phyloP scores from a whole-genome alignment of 1,139 yeast species.

The Geotrichum reessii region DNA sequence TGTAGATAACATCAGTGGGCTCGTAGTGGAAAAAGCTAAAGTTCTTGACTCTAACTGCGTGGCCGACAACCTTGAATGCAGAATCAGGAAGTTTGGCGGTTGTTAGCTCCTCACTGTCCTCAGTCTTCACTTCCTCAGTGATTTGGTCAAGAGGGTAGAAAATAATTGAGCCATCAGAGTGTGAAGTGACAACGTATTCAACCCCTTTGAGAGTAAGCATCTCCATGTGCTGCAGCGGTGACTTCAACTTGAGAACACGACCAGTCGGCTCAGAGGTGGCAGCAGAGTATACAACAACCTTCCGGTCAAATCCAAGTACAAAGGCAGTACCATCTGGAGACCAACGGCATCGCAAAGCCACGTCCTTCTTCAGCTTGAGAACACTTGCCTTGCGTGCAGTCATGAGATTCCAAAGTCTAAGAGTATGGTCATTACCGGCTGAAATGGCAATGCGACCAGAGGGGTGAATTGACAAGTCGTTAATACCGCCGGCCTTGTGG shows the following conservation, averaged over 20 bases:
- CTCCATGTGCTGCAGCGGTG: conserved; percentile 67
- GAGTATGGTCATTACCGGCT: conserved; percentile 76
- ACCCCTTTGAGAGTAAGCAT: conserved; percentile 36
- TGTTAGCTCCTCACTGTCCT: conserved; percentile 32
- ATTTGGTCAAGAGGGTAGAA: conserved; percentile 44
- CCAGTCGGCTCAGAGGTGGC: conserved; percentile 54
- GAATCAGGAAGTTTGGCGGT: conserved; percentile 23
- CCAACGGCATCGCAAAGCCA: conserved; percentile 44
- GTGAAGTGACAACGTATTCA: conserved; percentile 62
- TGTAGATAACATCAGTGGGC: conserved; percentile 38
- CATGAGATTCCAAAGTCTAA: conserved; percentile 93
- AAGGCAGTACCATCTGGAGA: conserved; percentile 54
- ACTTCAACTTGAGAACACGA: conserved; percentile 43
- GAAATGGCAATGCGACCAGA: conserved; percentile 88
- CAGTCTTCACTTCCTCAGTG: conserved; percentile 18
- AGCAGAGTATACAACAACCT: conserved; percentile 61
- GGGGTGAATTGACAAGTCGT: conserved; percentile 85
- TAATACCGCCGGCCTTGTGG: conserved; percentile 56
- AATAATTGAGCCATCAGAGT: conserved; percentile 64
- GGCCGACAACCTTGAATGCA: conserved; percentile 61
- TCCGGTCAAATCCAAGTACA: conserved; percentile 66
- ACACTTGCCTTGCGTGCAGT: conserved; percentile 93
- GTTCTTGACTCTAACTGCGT: conserved; percentile 79
- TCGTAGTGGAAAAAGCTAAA: conserved; percentile 49
- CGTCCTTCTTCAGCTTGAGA: conserved; percentile 54